A percentile compares a stretch with the other conserved stretches of the same genome.
These are phyloP conservation scores for Pythium dissimile DNA, from an alignment of 352 stramenopile species.

Conservation along the genomic window DNA sequence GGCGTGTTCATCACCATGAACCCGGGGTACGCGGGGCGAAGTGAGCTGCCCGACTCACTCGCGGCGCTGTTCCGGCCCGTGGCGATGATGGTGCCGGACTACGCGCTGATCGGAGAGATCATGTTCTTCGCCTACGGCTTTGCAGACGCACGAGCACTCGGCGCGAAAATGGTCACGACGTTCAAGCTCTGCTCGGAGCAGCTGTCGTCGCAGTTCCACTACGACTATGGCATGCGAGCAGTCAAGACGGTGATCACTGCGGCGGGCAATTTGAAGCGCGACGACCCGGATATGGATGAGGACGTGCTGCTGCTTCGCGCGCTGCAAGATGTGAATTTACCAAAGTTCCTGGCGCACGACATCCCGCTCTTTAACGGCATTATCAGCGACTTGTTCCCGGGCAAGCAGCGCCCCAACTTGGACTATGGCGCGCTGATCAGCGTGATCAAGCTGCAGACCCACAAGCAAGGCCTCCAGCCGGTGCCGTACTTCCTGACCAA, in stretches of 20 bases:
- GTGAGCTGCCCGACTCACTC: constrained; percentile 84
- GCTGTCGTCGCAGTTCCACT: constrained; percentile 87
- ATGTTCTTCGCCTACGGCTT: constrained; percentile 91
- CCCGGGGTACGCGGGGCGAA: constrained; percentile 82
- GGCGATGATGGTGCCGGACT: constrained; percentile 92
- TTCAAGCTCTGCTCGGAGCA: constrained; percentile 90
- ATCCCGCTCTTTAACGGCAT: constrained; percentile 96
- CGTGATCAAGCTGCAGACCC: constrained; percentile 88
- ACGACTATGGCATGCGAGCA: constrained; percentile 90
- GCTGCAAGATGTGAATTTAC: constrained; percentile 95
- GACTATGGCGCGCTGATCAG: constrained; percentile 85
- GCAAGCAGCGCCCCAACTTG: constrained; percentile 82
- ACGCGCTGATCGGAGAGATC: constrained; percentile 87
- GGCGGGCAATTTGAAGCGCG: constrained; percentile 88
- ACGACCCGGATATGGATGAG: constrained; percentile 91
- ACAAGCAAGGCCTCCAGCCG: constrained; percentile 80
- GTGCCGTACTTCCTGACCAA: constrained; percentile 93
- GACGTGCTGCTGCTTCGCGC: constrained; percentile 91
- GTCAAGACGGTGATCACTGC: constrained; percentile 90
- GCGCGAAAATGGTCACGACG: constrained; percentile 86
- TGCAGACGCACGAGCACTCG: constrained; percentile 42
- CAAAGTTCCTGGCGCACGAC: constrained; percentile 94
- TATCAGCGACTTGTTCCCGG: constrained; percentile 93
- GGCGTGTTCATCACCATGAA: constrained; percentile 93
- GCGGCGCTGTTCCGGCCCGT: constrained; percentile 84